Base-by-base conservation (phyloP, 164 flowering plant species). In the Kalanchoe fedtschenkoi region DNA sequence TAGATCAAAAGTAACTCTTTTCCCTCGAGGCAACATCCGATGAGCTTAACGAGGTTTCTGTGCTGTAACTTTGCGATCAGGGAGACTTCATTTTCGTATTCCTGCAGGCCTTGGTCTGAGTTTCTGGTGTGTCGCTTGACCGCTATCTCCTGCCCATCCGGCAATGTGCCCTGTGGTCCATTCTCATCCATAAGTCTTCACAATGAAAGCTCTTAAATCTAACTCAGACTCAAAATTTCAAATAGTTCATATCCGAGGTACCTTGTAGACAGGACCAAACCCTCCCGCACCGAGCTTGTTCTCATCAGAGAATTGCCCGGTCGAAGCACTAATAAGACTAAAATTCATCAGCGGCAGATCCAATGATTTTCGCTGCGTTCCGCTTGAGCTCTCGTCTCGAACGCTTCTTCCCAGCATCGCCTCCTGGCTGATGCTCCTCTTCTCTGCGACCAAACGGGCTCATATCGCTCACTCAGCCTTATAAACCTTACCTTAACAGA, bases 41-140 rank as follows among this genome's bases (percentile, higher is more conserved):
- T 53, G 8, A 80, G 77, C 70, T 72, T 76, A 2, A 77, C 81
- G 21, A 80, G 75, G 64, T 77, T 77, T n/a, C 70, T 72, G 58
- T 81, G 84, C 35, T 81, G 85, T 46, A 81, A 72, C 22, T 71
- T 81, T 14, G 70, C 72, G 4, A 81, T 72, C n/a, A 81, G 53
- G 26, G 54, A 65, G 2, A 75, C 70, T 65, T 81, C 84, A 73
- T 74, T 80, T 62, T 62, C 69, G 63, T 76, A 81, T 63, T 76
- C 82, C 44, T 72, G 53, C 7, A 61, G 26, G 0, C 85, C 85
- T 65, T 81, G 85, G 1, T 65, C 60, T 0, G 85, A 78, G 29
- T 28, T 67, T 43, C 11, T 34, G 0, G 80, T 71, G 2, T 78
- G 79, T 65, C 79, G 76, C 43, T 81, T 81, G 5, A 81, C 80